A percentile compares a stretch with the other conserved stretches of the same genome.
Evolutionary conservation across 768 basidiomycete species (phyloP).

Genomic region (Collybiopsis confluens): DNA sequence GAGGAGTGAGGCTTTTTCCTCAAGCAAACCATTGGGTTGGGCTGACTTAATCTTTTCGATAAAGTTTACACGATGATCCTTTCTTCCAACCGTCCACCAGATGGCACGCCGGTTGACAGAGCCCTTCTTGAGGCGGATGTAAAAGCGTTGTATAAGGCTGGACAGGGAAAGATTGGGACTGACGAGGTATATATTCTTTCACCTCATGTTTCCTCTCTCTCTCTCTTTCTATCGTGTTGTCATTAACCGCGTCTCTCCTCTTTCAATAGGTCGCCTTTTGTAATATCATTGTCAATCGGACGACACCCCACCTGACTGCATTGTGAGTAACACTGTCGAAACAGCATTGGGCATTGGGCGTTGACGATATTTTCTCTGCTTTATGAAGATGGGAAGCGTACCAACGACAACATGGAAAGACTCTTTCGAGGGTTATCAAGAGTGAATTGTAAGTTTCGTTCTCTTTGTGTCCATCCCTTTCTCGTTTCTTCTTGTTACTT

Average conservation of each 20-base stretch:
- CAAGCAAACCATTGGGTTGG: not conserved
- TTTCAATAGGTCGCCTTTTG: constrained; percentile 18
- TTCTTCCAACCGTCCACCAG: constrained; percentile 24
- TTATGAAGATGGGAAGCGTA: constrained; percentile 1
- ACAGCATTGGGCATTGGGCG: constrained; percentile 20
- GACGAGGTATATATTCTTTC: constrained; percentile 15
- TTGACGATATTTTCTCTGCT: not conserved
- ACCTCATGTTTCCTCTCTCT: not conserved
- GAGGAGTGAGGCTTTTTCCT: constrained; percentile 6
- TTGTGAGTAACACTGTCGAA: constrained; percentile 17
- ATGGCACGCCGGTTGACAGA: constrained; percentile 25
- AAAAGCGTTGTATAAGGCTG: constrained; percentile 25
- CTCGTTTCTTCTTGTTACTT: too few relatives aligned
- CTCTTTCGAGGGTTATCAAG: constrained; percentile 10
- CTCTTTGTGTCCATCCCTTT: not conserved
- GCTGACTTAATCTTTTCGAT: not conserved
- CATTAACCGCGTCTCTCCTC: not conserved
- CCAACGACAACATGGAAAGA: constrained; percentile 2
- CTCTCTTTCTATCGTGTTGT: not conserved
- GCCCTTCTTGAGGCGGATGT: constrained; percentile 29
- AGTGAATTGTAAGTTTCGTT: constrained; percentile 7
- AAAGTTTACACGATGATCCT: constrained; percentile 31
- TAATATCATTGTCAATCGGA: constrained; percentile 28
- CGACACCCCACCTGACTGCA: constrained; percentile 21
- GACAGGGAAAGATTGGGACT: constrained; percentile 30